Evolutionary conservation across 441 rosid species (phyloP).

Genomic region (Mallotus japonicus): DNA sequence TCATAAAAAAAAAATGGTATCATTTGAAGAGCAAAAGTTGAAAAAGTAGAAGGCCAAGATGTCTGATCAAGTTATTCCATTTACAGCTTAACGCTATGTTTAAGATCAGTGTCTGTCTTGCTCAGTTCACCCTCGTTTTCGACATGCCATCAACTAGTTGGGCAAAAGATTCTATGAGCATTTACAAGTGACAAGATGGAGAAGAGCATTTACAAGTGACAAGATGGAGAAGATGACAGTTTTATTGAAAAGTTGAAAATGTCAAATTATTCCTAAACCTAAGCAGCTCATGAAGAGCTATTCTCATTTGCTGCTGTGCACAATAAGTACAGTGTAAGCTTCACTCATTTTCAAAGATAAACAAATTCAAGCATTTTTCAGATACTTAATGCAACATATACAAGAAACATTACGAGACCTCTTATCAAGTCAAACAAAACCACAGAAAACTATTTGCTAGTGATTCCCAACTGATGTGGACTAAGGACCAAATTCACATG

Average conservation of each 20-base stretch:
- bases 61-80: background rate
- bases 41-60: background rate
- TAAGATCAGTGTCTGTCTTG: background rate
- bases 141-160: background rate
- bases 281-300: background rate
- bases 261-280: background rate
- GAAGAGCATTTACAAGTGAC: background rate
- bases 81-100: background rate
- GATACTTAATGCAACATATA: background rate
- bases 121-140: background rate
- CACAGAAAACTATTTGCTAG: background rate
- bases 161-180: background rate
- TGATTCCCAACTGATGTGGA: background rate
- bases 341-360: background rate
- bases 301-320: background rate
- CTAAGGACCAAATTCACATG: background rate
- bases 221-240: background rate
- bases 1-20: background rate
- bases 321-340: background rate
- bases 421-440: background rate
- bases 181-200: background rate
- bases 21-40: background rate
- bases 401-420: background rate
- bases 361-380: background rate
- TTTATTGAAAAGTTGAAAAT: background rate